phyloP scores from a whole-genome alignment of 2,329 filamentous ascomycete genomes.

The Aureobasidium sp. region DNA sequence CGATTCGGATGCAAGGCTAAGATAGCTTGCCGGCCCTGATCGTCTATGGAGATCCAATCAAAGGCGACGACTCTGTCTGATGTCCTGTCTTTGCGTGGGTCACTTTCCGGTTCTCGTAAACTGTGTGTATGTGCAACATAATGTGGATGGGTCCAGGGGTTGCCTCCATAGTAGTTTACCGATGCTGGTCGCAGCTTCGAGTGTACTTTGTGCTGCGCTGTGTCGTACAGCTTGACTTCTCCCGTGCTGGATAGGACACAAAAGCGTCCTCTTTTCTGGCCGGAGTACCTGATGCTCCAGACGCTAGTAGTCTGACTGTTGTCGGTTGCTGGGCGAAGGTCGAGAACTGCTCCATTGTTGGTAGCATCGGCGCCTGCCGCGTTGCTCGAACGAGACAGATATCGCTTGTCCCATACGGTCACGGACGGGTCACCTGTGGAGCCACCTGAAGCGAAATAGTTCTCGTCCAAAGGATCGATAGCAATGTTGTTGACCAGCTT shows the following conservation, averaged over 20 bases:
- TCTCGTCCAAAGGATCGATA: constrained; percentile 71
- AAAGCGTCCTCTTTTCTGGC: constrained; percentile 48
- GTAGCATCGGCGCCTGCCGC: constrained; percentile 39
- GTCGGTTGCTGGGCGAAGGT: constrained; percentile 48
- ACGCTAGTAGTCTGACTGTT: constrained; percentile 43
- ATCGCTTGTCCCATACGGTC: constrained; percentile 69
- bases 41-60: constrained; percentile 48
- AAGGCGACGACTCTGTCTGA: constrained; percentile 46
- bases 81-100: constrained; percentile 37
- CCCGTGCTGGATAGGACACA: constrained; percentile 52
- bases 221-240: constrained; percentile 49
- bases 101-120: constrained; percentile 38
- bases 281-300: constrained; percentile 56
- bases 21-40: constrained; percentile 41
- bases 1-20: constrained; percentile 47
- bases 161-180: constrained; percentile 24
- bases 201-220: constrained; percentile 41
- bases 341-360: constrained; percentile 48
- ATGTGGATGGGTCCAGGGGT: constrained; percentile 34
- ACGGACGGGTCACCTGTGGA: constrained; percentile 66
- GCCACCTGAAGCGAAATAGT: constrained; percentile 73
- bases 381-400: constrained; percentile 26
- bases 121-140: constrained; percentile 38
- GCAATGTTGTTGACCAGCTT: constrained; percentile 59
- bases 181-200: constrained; percentile 6